Evolutionary conservation across 371 early-diverging fungal genomes (phyloP).

Genomic region (Basidiobolus meristosporus): DNA sequence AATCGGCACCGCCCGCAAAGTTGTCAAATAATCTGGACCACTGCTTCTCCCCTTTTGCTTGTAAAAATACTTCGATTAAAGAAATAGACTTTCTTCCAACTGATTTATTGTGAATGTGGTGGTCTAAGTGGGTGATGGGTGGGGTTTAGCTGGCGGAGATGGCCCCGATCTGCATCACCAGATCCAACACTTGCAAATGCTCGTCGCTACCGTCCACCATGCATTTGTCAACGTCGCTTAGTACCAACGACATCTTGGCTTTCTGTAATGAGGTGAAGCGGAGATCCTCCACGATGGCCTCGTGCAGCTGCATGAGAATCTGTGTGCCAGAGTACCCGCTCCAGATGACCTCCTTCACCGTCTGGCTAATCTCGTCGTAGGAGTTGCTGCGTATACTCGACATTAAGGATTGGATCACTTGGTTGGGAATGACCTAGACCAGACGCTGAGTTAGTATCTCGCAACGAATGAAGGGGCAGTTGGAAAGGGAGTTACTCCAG

Average conservation of each 20-base stretch:
- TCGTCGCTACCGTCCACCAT: conserved; percentile 81
- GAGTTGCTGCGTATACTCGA: not conserved
- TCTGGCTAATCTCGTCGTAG: conserved; percentile 7
- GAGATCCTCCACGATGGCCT: conserved; percentile 30
- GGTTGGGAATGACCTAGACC: not conserved
- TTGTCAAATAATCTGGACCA: conserved; percentile 3
- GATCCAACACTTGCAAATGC: conserved; percentile 54
- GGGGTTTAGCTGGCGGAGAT: no score
- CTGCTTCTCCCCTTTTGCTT: no score
- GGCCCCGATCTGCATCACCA: conserved; percentile 20
- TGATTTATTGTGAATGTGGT: no score
- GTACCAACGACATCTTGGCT: conserved; percentile 28
- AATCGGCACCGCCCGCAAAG: conserved; percentile 34
- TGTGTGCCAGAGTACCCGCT: conserved; percentile 63
- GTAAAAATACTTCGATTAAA: no score
- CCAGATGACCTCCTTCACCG: conserved; percentile 23
- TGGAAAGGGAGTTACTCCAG: conserved; percentile 32
- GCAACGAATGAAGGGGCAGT: not conserved
- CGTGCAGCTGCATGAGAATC: conserved; percentile 51
- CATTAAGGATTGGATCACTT: not conserved
- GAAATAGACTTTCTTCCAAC: no score
- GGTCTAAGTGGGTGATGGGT: no score
- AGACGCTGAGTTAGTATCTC: not conserved
- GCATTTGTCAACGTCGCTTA: conserved; percentile 45
- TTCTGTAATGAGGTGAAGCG: conserved; percentile 46